Base-by-base conservation (phyloP, 108 stramenopile species). In the Stephanodiscus minutulus region DNA sequence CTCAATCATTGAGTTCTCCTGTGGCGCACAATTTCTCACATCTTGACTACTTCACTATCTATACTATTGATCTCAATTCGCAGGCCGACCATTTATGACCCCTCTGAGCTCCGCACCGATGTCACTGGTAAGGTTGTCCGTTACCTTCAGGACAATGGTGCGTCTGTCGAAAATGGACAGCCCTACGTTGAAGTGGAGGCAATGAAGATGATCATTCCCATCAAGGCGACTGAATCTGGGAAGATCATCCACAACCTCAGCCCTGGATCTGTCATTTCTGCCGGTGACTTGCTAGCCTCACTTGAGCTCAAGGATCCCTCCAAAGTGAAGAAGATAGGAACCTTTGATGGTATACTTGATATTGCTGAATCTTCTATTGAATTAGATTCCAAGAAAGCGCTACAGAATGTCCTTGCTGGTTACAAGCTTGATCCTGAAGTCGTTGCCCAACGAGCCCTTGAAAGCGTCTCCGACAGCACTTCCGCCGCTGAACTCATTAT, bases 121-220 rank as follows among this genome's bases (percentile, higher is more conserved):
- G 97, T 98, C 28, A 98, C 98, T 48, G 98, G 98, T 49, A 98
- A 98, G 83, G 93, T 98, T 64, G 98, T 98, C n/a, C 97, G 98
- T 12, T 98, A 93, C 85, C 83, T 98, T 31, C 94, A 97, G 70
- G 96, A 96, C 56, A 94, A 89, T 70, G 96, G 97, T 11, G 87
- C 81, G 15, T 80, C 84, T n/a, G 97, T 98, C 18, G 81, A 88
- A 64, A 84, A 82, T 52, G 98, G 96, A 0, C 77, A 96, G 68
- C 93, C 98, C 11, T 98, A 78, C 70, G 96, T 97, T 43, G 98
- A 98, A 73, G 96, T 96, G 29, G 94, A 97, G 61, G 96, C 93
- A 4, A 96, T 96, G 95, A 96, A 96, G 83, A 96, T 96, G 95
- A 96, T 96, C 69, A 96, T 96, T 90, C 90, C 95, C 21, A 83